phyloP scores from a whole-genome alignment of 1,284 basidiomycete genomes.

The Golubevia pallescens region DNA sequence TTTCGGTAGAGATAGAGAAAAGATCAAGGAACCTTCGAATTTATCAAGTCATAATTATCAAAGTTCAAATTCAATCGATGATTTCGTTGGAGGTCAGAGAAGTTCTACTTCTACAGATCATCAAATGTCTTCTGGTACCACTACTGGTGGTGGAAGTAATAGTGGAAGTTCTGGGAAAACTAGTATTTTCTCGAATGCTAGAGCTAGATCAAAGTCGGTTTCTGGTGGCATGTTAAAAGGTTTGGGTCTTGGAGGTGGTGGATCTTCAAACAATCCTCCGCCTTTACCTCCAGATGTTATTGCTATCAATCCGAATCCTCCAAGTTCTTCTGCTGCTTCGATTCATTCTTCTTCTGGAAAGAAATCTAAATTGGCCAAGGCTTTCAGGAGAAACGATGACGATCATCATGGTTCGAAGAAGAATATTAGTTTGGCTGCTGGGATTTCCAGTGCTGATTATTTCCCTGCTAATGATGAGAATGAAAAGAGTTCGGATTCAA shows the following conservation, averaged over 20 bases:
- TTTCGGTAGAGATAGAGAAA: not conserved
- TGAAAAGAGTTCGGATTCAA: not conserved
- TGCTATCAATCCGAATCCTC: not conserved
- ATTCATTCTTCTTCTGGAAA: constrained; percentile 15
- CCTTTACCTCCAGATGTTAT: not conserved
- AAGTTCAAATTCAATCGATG: not conserved
- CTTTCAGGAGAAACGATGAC: constrained; percentile 12
- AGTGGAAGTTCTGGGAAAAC: not conserved
- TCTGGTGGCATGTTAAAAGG: constrained; percentile 48
- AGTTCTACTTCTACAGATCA: not conserved
- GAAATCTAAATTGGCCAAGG: constrained; percentile 46
- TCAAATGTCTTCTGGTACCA: not conserved
- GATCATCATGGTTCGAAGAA: not conserved
- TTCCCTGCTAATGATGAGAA: not conserved
- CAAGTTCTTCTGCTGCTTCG: constrained; percentile 22
- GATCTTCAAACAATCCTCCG: not conserved
- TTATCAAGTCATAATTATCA: not conserved
- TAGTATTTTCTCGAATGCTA: not conserved
- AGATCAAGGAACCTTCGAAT: not conserved
- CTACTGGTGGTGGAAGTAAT: too few species aligned
- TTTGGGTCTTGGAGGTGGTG: constrained; percentile 23
- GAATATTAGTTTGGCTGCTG: not conserved
- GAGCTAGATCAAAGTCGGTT: constrained; percentile 5
- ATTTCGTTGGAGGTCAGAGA: not conserved
- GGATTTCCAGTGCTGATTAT: not conserved